Percentiles rank a stretch among this genome's conserved stretches.
phyloP scores from a whole-genome alignment of 2,329 filamentous ascomycete species.

The Microascus cirrosus region DNA sequence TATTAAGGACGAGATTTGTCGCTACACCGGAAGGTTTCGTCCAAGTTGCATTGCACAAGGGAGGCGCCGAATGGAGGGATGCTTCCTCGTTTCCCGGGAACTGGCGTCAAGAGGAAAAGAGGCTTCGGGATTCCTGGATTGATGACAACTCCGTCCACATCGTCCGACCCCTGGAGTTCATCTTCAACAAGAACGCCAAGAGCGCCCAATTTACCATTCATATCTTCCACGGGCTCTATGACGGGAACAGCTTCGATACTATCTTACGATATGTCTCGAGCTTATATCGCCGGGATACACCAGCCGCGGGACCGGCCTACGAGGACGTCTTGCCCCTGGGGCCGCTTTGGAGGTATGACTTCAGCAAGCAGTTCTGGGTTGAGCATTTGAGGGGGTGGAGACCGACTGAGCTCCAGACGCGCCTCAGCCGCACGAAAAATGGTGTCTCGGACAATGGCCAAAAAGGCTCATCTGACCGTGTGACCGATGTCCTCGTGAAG shows the following conservation, averaged over 20 bases:
- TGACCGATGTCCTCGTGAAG: conserved; percentile 10
- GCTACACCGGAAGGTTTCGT: conserved; percentile 64
- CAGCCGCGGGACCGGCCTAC: conserved; percentile 40
- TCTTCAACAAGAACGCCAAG: conserved; percentile 20
- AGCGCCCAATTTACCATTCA: conserved; percentile 42
- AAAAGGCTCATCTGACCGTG: neutral
- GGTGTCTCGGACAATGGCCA: conserved; percentile 3
- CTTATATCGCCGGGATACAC: conserved; percentile 10
- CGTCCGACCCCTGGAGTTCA: conserved; percentile 38
- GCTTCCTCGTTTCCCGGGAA: neutral
- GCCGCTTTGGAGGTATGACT: conserved; percentile 41
- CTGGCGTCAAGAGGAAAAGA: neutral
- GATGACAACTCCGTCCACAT: conserved; percentile 35
- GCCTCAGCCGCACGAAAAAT: neutral
- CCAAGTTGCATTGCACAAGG: conserved; percentile 52
- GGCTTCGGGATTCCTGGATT: conserved; percentile 39
- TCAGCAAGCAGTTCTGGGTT: conserved; percentile 54
- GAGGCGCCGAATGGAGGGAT: conserved; percentile 30
- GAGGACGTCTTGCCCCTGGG: conserved; percentile 57
- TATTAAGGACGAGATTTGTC: conserved; percentile 64
- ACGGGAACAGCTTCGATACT: conserved; percentile 65
- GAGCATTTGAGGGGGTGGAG: conserved; percentile 32
- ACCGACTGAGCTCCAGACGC: conserved; percentile 6
- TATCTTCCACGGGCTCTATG: conserved; percentile 81
- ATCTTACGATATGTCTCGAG: conserved; percentile 47